These are phyloP conservation scores for Auricularia cornea DNA, from an alignment of 768 basidiomycete genomes.

Conservation along the genomic window DNA sequence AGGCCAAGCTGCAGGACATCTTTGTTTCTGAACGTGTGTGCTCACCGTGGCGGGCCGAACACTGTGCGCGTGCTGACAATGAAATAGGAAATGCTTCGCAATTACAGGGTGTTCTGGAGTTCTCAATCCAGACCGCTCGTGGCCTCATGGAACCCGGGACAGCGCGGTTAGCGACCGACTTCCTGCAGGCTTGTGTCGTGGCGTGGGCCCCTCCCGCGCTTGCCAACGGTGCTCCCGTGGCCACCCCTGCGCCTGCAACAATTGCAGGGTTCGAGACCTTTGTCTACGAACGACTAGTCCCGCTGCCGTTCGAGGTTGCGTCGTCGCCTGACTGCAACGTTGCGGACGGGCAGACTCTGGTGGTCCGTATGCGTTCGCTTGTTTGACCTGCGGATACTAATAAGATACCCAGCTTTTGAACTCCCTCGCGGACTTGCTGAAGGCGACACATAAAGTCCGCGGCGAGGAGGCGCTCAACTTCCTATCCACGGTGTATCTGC, in stretches of 20 bases:
- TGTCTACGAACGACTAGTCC: constrained; percentile 79
- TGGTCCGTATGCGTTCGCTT: constrained; percentile 40
- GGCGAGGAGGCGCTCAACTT: constrained; percentile 78
- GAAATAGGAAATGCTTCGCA: constrained; percentile 50
- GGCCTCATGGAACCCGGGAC: constrained; percentile 68
- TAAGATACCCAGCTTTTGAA: constrained; percentile 59
- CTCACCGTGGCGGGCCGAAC: not conserved
- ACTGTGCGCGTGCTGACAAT: not conserved
- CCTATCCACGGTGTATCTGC: constrained; percentile 71
- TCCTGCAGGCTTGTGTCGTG: constrained; percentile 21
- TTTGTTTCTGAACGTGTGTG: constrained; percentile 83
- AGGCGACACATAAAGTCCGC: constrained; percentile 66
- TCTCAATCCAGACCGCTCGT: constrained; percentile 61
- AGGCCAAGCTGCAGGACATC: constrained; percentile 70
- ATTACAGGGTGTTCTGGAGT: constrained; percentile 65
- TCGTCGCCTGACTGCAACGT: constrained; percentile 74
- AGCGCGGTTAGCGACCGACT: constrained; percentile 47
- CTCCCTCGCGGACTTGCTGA: constrained; percentile 81
- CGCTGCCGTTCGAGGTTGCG: constrained; percentile 73
- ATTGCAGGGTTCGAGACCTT: constrained; percentile 90
- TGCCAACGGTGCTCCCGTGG: constrained; percentile 28
- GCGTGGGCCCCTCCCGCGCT: constrained; percentile 17
- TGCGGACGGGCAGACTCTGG: constrained; percentile 79
- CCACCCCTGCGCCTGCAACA: constrained; percentile 21
- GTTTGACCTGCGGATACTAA: not conserved